Percentiles rank a stretch among this genome's conserved stretches.
Evolutionary conservation across 139 green algal genomes (phyloP).

Genomic region (Chlamydomonas applanata): DNA sequence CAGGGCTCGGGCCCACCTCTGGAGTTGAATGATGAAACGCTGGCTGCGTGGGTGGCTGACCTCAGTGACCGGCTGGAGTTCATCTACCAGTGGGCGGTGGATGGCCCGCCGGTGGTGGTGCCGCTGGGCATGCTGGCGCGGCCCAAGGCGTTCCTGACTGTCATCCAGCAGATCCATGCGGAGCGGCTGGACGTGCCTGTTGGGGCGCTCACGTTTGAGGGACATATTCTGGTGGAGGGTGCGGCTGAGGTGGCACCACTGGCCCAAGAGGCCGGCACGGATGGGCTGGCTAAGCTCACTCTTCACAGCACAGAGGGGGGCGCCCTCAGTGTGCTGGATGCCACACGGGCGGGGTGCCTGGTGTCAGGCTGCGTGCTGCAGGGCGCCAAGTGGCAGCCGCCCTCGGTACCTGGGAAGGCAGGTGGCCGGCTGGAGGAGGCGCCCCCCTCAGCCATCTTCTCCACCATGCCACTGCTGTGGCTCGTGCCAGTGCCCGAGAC

Average conservation of each 20-base stretch:
- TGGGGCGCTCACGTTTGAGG: constrained; percentile 19
- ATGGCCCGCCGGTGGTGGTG: constrained; percentile 30
- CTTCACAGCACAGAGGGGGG: neutral
- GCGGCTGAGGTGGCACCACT: neutral
- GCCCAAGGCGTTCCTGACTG: constrained; percentile 35
- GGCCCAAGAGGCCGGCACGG: neutral
- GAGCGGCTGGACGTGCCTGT: constrained; percentile 26
- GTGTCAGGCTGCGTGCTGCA: constrained; percentile 1
- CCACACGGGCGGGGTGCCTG: neutral
- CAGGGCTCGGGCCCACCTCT: constrained; percentile 3
- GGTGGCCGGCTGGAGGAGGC: constrained; percentile 17
- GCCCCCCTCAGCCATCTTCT: constrained; percentile 14
- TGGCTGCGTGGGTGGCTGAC: constrained; percentile 31
- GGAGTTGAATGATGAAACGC: constrained; percentile 18
- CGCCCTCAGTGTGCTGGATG: neutral
- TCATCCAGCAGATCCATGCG: constrained; percentile 33
- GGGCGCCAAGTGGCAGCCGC: constrained; percentile 27
- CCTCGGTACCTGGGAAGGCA: too few relatives aligned
- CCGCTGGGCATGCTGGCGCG: constrained; percentile 36
- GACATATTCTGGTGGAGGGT: constrained; percentile 19
- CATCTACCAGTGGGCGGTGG: constrained; percentile 39
- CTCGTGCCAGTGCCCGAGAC: constrained; percentile 14
- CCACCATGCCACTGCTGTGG: constrained; percentile 40
- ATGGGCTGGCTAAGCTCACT: too few relatives aligned
- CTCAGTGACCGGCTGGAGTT: constrained; percentile 29